Evolutionary conservation across 1,139 yeast species (phyloP).

Genomic region (Keqinozyma sinolaborantium): DNA sequence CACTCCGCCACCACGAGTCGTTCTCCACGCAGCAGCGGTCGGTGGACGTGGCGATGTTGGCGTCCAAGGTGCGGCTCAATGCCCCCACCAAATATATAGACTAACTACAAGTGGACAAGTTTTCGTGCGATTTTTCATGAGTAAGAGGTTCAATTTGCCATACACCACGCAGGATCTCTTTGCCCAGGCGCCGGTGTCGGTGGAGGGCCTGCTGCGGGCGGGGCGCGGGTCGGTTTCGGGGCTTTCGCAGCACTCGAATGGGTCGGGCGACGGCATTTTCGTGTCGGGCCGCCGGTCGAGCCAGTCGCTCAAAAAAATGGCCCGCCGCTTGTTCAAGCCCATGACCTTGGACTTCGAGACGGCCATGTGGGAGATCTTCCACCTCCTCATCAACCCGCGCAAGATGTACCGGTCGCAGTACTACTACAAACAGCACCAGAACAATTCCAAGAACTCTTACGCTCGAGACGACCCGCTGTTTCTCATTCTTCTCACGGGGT

Average conservation of each 20-base stretch:
- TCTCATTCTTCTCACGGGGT: conserved; percentile 61
- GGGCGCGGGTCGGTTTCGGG: conserved; percentile 18
- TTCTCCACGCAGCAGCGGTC: no score
- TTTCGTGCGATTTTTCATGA: conserved; percentile 12
- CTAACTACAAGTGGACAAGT: no score
- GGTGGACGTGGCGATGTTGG: no score
- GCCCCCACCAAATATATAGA: no score
- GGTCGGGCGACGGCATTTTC: conserved; percentile 7
- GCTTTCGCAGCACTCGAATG: conserved; percentile 19
- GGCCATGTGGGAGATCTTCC: conserved; percentile 86
- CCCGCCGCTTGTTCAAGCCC: conserved; percentile 57
- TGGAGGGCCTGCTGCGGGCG: conserved; percentile 10
- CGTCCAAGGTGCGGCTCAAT: no score
- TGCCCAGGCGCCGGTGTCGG: conserved; percentile 22
- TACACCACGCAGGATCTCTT: conserved; percentile 38
- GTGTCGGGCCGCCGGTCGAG: no score
- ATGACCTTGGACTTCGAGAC: conserved; percentile 87
- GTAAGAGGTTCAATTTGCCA: conserved; percentile 30
- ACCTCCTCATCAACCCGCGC: conserved; percentile 69
- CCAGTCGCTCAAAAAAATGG: conserved; percentile 23
- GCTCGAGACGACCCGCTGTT: conserved; percentile 92
- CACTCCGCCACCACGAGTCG: no score
- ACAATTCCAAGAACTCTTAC: conserved; percentile 42
- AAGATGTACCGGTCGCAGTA: conserved; percentile 80
- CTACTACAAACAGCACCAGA: conserved; percentile 51